phyloP scores from a whole-genome alignment of 768 basidiomycete genomes.

The Mycena vulgaris region DNA sequence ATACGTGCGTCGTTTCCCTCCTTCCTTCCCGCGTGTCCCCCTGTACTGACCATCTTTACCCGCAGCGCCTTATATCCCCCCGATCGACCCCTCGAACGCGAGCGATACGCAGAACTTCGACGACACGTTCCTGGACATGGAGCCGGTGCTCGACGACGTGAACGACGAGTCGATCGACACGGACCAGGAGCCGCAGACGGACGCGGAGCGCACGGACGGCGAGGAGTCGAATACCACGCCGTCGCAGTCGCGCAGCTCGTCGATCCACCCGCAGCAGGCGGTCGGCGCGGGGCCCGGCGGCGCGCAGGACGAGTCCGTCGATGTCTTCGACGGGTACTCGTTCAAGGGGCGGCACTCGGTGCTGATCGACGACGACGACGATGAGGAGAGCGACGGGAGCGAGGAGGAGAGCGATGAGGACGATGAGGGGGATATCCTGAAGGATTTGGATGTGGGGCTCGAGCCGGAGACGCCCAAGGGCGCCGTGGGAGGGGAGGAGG shows the following conservation, averaged over 20 bases:
- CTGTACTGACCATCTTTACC: neutral
- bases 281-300: constrained; percentile 36
- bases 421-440: constrained; percentile 7
- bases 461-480: constrained; percentile 80
- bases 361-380: constrained; percentile 50
- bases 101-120: constrained; percentile 99
- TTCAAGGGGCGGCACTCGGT: constrained; percentile 92
- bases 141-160: constrained; percentile 88
- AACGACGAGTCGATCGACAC: constrained; percentile 75
- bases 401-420: constrained; percentile 10
- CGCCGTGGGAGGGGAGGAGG: constrained; percentile 55
- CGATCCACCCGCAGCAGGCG: constrained; percentile 60
- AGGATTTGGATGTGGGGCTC: constrained; percentile 54
- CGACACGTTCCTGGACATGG: constrained; percentile 96
- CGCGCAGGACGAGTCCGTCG: constrained; percentile 66
- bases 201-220: constrained; percentile 83
- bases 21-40: constrained; percentile 29
- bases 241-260: constrained; percentile 85
- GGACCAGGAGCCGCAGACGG: constrained; percentile 80
- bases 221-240: constrained; percentile 86
- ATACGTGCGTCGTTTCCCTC: constrained; percentile 74
- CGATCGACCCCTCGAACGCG: constrained; percentile 92
- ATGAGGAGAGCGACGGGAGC: constrained; percentile 18
- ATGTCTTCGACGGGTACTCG: constrained; percentile 95
- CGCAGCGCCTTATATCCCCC: constrained; percentile 92